Conservation (phyloP, 257 asterid species). For the Solanum peruvianum region DNA sequence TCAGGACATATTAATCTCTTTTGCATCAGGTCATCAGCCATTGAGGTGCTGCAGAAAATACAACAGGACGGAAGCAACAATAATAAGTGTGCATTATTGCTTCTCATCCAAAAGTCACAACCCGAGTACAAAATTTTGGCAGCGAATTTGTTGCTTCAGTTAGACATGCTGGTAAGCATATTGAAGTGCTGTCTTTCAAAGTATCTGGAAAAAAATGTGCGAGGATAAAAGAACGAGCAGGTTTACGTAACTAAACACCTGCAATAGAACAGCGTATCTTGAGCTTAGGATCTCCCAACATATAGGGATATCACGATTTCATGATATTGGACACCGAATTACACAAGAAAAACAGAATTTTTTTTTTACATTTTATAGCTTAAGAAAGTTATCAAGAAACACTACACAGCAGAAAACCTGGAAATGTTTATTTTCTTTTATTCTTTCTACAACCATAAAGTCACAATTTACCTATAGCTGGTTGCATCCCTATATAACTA, state of each 20-base stretch:
- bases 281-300: background rate
- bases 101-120: slow-evolving; percentile 49
- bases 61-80: slow-evolving; percentile 48
- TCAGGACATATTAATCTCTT: background rate
- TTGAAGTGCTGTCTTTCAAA: background rate
- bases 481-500: background rate
- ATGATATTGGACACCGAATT: background rate
- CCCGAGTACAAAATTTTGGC: slow-evolving; percentile 60
- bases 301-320: background rate
- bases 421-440: background rate
- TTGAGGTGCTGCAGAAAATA: slow-evolving; percentile 55
- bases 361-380: background rate
- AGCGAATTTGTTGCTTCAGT: slow-evolving; percentile 72
- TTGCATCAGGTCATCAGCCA: slow-evolving; percentile 48
- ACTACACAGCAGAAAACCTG: background rate
- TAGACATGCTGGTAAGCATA: slow-evolving; percentile 56
- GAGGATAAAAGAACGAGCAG: background rate
- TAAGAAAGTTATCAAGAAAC: background rate
- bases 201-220: background rate
- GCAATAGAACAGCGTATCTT: background rate
- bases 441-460: background rate
- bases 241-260: background rate
- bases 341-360: background rate
- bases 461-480: background rate
- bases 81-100: slow-evolving; percentile 37